A percentile compares a stretch with the other conserved stretches of the same genome.
Conservation (phyloP, 176 grass and related monocot species). For the Neostapfia colusana region DNA sequence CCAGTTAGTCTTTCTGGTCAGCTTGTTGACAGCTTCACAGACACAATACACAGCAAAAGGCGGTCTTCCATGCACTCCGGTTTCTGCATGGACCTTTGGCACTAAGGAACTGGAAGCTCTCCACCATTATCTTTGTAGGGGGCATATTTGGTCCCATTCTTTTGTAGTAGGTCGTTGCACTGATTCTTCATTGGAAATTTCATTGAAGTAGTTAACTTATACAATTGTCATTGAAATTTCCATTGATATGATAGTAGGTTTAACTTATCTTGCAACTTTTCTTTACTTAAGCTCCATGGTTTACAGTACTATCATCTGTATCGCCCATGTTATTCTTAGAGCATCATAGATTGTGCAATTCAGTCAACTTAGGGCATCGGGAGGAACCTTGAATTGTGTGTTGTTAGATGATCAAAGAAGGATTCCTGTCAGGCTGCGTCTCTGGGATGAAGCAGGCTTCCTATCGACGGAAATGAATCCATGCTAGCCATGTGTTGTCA, state of each 20-base stretch:
- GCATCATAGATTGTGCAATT: slow-evolving; percentile 7
- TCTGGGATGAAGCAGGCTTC: slow-evolving; percentile 42
- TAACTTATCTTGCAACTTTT: slow-evolving; percentile 45
- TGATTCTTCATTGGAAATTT: slow-evolving; percentile 80
- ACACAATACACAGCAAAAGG: slow-evolving; percentile 69
- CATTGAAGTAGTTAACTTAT: slow-evolving; percentile 64
- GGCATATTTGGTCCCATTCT: slow-evolving; percentile 52
- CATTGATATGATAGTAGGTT: slow-evolving; percentile 53
- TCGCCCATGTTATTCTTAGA: slow-evolving; percentile 25
- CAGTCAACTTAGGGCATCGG: neutral
- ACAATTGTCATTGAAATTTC: slow-evolving; percentile 51
- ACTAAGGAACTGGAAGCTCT: slow-evolving; percentile 54
- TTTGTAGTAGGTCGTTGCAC: slow-evolving; percentile 70
- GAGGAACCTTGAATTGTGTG: neutral
- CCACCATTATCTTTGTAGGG: slow-evolving; percentile 37
- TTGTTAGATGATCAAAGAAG: slow-evolving; percentile 12
- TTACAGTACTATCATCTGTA: slow-evolving; percentile 25
- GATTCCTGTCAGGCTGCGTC: slow-evolving; percentile 18
- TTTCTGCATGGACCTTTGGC: slow-evolving; percentile 93
- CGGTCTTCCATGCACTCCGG: slow-evolving; percentile 54
- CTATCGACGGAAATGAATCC: neutral
- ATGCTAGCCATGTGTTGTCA: slow-evolving; percentile 34
- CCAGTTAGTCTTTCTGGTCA: slow-evolving; percentile 78
- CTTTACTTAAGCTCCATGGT: slow-evolving; percentile 23
- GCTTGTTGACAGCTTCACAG: slow-evolving; percentile 86